Evolutionary conservation across 306 rosid genomes (phyloP), one percentile per base, ranked within the genome.

Genomic region (Castanea mollissima): DNA sequence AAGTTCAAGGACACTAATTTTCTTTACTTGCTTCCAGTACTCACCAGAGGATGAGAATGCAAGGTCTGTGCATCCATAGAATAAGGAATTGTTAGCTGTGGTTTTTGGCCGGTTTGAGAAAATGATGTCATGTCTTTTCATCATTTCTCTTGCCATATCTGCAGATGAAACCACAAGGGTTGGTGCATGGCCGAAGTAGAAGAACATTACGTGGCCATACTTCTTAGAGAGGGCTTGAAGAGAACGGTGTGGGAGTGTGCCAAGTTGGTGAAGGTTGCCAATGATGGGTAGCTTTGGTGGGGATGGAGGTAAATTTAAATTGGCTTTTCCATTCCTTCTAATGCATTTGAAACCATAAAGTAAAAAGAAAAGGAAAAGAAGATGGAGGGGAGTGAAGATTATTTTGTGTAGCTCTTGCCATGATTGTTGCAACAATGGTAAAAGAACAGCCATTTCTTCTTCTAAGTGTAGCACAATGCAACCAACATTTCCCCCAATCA

Each of bases 161-260:
- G 82, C 82, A 20, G 86, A 83, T 6, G 87, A 84, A 29, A 80
- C 80, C 19, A 80, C 74, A 14, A 80, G 74, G 23, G 77, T 29
- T 23, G 73, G 84, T 3, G 23, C 19, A 15, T 29, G 54, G n/a
- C 79, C 79, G 4, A 74, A 56, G 21, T 74, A 51, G 20, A 74
- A 14, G 62, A 68, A 74, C 76, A 44, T 75, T 0, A 80, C 3
- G 21, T 75, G 83, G 51, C 79, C 79, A 21, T 56, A 56, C 51
- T 74, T 67, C 3, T 5, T 21, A 0, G 79, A 74, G 1, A 55
- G 71, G 1, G 65, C 74, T 68, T 13, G 62, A 23, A 84, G 64
- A 16, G 82, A 77, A 21, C 77, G 82, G 59, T 80, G 71, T 5
- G 79, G 80, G 13, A 13, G 59, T 11, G 56, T 67, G 32, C 85